phyloP scores from a whole-genome alignment of 495 filamentous ascomycete genomes.

The Trichoderma reesei region DNA sequence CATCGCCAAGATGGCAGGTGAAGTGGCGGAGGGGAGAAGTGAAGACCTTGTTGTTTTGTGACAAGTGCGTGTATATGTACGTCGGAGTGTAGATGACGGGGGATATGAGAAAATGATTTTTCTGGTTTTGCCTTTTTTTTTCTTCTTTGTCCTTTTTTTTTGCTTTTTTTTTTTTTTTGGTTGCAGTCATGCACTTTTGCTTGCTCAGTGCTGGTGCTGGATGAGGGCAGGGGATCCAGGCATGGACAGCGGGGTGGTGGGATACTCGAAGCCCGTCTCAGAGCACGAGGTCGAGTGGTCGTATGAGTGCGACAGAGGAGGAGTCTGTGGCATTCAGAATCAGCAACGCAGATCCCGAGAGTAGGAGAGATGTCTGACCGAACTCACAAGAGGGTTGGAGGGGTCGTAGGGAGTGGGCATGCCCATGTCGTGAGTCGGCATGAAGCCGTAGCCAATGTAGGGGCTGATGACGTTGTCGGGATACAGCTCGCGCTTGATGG shows the following conservation, averaged over 20 bases:
- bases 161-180: neutral
- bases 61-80: neutral
- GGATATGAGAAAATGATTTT: constrained; percentile 6
- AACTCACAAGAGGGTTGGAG: constrained; percentile 62
- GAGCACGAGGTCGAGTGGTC: constrained; percentile 60
- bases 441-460: constrained; percentile 66
- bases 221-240: constrained; percentile 49
- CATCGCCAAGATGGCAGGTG: neutral
- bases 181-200: no score
- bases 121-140: neutral
- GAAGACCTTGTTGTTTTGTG: constrained; percentile 1
- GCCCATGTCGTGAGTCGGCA: constrained; percentile 66
- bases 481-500: constrained; percentile 50
- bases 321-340: constrained; percentile 55
- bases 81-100: neutral
- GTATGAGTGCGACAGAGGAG: constrained; percentile 72
- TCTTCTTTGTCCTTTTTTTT: no score
- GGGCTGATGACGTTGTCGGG: constrained; percentile 60
- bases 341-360: constrained; percentile 36
- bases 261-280: constrained; percentile 51
- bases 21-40: neutral
- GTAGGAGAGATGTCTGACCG: constrained; percentile 26
- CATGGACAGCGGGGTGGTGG: constrained; percentile 58
- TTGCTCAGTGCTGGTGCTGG: constrained; percentile 18
- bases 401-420: constrained; percentile 50